These are phyloP conservation scores for Mycena rebaudengoi DNA, from an alignment of 768 basidiomycete genomes.

Conservation along the genomic window DNA sequence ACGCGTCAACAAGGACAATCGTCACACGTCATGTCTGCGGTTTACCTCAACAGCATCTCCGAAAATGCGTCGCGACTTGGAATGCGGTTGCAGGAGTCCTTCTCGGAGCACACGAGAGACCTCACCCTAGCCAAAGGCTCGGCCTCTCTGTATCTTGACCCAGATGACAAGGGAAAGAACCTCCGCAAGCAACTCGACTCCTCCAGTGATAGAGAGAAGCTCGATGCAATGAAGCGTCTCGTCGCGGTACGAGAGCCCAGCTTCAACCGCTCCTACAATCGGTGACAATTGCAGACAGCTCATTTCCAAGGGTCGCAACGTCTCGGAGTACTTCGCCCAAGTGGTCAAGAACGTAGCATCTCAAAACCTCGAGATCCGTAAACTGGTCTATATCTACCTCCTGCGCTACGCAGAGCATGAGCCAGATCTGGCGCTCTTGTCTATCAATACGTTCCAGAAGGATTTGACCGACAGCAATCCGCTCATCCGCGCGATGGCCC, in stretches of 20 bases:
- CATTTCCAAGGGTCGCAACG: slow-evolving; percentile 91
- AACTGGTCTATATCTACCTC: slow-evolving; percentile 98
- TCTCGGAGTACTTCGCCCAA: slow-evolving; percentile 93
- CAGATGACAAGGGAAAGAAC: slow-evolving; percentile 85
- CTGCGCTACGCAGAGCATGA: slow-evolving; percentile 92
- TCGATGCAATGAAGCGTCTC: slow-evolving; percentile 95
- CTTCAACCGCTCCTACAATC: not conserved
- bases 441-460: slow-evolving; percentile 98
- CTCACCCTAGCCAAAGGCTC: slow-evolving; percentile 65
- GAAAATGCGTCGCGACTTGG: slow-evolving; percentile 88
- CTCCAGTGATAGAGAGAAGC: slow-evolving; percentile 86
- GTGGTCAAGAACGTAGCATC: slow-evolving; percentile 98
- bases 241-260: slow-evolving; percentile 78
- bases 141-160: slow-evolving; percentile 66
- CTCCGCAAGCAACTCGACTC: slow-evolving; percentile 90
- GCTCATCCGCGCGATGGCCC: slow-evolving; percentile 94
- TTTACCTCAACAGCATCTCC: slow-evolving; percentile 64
- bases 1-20: too few relatives aligned
- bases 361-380: slow-evolving; percentile 91
- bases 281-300: slow-evolving; percentile 56
- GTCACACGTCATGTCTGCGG: slow-evolving; percentile 52
- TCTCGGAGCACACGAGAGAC: slow-evolving; percentile 84
- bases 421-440: slow-evolving; percentile 93
- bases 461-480: slow-evolving; percentile 93
- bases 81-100: slow-evolving; percentile 82